Evolutionary conservation across 2,329 filamentous ascomycete genomes (phyloP).

Genomic region (Pseudopyrenochaeta lycopersici): DNA sequence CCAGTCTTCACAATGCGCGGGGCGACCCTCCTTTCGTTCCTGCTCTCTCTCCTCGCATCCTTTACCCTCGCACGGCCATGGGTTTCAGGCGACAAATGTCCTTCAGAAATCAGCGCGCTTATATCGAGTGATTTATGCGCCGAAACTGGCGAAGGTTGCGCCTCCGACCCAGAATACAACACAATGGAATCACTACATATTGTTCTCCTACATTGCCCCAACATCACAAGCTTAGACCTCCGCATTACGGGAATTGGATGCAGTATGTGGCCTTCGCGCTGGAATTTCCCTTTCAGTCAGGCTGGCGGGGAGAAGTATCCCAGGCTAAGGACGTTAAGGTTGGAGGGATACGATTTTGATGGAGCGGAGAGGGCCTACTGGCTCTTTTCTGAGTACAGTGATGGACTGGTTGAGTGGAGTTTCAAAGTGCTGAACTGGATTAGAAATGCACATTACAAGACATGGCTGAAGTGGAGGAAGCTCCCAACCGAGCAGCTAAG

Average conservation of each 20-base stretch:
- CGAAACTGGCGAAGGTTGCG: neutral
- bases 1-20: neutral
- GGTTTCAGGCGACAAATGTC: slow-evolving; percentile 9
- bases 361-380: neutral
- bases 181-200: slow-evolving; percentile 13
- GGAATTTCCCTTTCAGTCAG: slow-evolving; percentile 18
- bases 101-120: slow-evolving; percentile 2
- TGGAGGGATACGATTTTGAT: slow-evolving; percentile 17
- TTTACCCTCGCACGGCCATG: slow-evolving; percentile 6
- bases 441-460: slow-evolving; percentile 2
- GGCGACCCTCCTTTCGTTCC: neutral
- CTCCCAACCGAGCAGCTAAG: slow-evolving; percentile 1
- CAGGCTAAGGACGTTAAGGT: slow-evolving; percentile 7
- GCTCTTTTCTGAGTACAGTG: neutral
- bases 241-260: slow-evolving; percentile 7
- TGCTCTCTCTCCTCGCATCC: neutral
- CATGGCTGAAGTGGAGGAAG: neutral
- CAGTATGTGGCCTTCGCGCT: slow-evolving; percentile 4
- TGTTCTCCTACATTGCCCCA: slow-evolving; percentile 17
- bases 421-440: neutral
- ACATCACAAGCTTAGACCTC: slow-evolving; percentile 20
- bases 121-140: slow-evolving; percentile 1
- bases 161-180: neutral
- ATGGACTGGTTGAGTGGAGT: neutral
- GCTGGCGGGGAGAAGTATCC: slow-evolving; percentile 18